Percentiles rank a stretch among this genome's conserved stretches.
Evolutionary conservation across 1,139 yeast genomes (phyloP).

Genomic region (Protomyces lactucae-debilis): DNA sequence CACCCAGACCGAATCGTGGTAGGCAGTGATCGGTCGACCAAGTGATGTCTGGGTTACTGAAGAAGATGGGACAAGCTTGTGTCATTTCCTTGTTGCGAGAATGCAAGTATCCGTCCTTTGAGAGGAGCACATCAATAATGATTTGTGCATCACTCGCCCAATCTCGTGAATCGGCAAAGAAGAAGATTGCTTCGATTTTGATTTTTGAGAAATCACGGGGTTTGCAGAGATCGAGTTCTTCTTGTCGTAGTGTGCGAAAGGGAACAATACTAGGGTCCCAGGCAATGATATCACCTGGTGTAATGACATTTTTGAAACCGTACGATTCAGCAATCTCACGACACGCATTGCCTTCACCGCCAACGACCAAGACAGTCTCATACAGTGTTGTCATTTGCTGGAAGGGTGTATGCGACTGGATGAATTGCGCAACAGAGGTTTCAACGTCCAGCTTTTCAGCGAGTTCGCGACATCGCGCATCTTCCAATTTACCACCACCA

Average conservation of each 20-base stretch:
- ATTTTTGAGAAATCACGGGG: conserved; percentile 66
- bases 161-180: conserved; percentile 89
- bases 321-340: conserved; percentile 33
- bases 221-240: conserved; percentile 49
- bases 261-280: conserved; percentile 65
- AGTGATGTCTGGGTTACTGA: conserved; percentile 82
- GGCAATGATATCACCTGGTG: conserved; percentile 67
- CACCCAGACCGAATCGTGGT: conserved; percentile 80
- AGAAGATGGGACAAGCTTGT: conserved; percentile 75
- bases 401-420: conserved; percentile 85
- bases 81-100: conserved; percentile 62
- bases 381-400: conserved; percentile 53
- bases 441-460: conserved; percentile 53
- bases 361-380: conserved; percentile 72
- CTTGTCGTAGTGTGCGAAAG: conserved; percentile 53
- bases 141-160: conserved; percentile 85
- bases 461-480: conserved; percentile 64
- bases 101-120: conserved; percentile 77
- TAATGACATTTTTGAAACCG: conserved; percentile 74
- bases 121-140: conserved; percentile 67
- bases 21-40: conserved; percentile 83
- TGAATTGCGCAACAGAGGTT: conserved; percentile 69
- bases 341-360: conserved; percentile 54
- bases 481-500: conserved; percentile 83
- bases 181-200: conserved; percentile 74